Evolutionary conservation across 1,284 basidiomycete genomes (phyloP).

Genomic region (Polyporus tsugae): DNA sequence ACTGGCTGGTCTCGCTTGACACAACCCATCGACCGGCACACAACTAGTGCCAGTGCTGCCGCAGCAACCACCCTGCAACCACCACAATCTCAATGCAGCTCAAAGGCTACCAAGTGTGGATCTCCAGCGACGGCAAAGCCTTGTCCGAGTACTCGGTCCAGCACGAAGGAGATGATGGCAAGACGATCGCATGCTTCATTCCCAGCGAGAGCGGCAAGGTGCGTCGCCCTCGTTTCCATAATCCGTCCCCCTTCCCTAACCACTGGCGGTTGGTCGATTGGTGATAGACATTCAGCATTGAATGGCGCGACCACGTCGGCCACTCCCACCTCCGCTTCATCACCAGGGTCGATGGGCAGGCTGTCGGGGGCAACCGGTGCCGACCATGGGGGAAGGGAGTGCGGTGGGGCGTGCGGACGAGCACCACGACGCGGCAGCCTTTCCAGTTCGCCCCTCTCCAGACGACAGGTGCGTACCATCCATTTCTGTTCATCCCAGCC

Average conservation of each 20-base stretch:
- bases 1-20: not conserved
- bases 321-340: constrained; percentile 14
- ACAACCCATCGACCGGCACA: not conserved
- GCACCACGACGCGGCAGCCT: constrained; percentile 7
- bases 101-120: constrained; percentile 17
- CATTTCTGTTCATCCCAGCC: not conserved
- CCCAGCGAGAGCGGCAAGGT: constrained; percentile 31
- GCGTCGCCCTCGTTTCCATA: not conserved
- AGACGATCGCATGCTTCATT: constrained; percentile 26
- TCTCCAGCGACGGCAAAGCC: constrained; percentile 17
- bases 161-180: constrained; percentile 11
- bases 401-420: constrained; percentile 19
- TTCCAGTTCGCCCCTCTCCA: constrained; percentile 22
- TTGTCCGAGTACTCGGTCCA: constrained; percentile 18
- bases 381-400: constrained; percentile 8
- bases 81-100: constrained; percentile 11
- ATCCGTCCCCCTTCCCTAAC: not conserved
- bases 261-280: not conserved
- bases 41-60: not conserved
- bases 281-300: constrained; percentile 15
- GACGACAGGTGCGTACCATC: constrained; percentile 23
- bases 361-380: constrained; percentile 18
- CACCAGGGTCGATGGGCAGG: constrained; percentile 17
- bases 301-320: constrained; percentile 18
- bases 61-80: not conserved